Evolutionary conservation across 2,329 filamentous ascomycete species (phyloP), one percentile per base, ranked within the genome.

Genomic region (Purpureocillium lavendulum): DNA sequence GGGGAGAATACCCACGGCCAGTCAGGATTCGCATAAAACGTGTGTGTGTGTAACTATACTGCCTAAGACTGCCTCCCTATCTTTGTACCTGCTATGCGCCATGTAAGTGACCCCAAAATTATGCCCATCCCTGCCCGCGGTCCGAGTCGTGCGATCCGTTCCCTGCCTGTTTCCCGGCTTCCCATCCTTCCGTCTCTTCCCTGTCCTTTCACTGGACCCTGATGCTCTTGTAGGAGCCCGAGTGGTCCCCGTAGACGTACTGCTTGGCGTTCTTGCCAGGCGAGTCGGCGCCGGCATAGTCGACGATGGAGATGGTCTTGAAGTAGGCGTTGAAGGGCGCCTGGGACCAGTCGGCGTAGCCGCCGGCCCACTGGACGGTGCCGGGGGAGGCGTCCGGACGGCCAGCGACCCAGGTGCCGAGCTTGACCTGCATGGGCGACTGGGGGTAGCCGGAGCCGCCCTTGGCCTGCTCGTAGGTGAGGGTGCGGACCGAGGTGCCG

Each of bases 311-410:
- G 40, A 71, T 52, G 39, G 58, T 61, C 63, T 69, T 62, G 58
- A 69, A 68, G 54, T 62, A 63, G 40, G 62, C 66, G 3, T 51
- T 51, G 55, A 67, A 68, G 6, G 68, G 65, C 30, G 55, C 66
- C 45, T 66, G 42, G 35, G 46, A 51, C 53, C 66, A 70, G 49
- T 70, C 61, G 46, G 68, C 62, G 49, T 55, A 56, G 43, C 82
- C 82, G 47, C 80, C 82, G 41, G 77, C 76, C 79, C 79, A 82
- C 44, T 72, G 49, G 44, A 88, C 83, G 29, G 86, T 92, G 43
- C 87, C 87, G 42, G 73, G 60, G 29, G 75, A 56, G 50, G 87
- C 84, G 47, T 64, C 59, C 43, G 64, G 61, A 51, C 72, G 65
- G 39, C 76, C 76, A 38, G 69, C 76, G 35, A 77, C 73, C 80